Evolutionary conservation across 1,139 yeast genomes (phyloP), one percentile per base, ranked within the genome.

Genomic region (Petasospora fabianii): DNA sequence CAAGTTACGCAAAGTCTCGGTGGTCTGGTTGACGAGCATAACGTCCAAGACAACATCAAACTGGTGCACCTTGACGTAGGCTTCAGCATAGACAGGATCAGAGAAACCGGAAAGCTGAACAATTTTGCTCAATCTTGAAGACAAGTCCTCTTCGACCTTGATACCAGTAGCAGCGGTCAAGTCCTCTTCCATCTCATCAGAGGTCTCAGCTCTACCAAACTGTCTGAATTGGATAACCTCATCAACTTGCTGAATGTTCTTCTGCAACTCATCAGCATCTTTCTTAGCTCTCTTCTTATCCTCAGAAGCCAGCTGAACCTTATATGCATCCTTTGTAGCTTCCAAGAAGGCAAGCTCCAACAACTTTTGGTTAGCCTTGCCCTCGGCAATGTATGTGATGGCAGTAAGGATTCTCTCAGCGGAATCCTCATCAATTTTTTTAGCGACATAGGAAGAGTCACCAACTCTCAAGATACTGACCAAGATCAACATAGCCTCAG

Each of bases 71-170:
- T 86, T 86, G 51, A 94, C 86, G 57, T 84, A 86, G 0, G 97
- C 98, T 65, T 94, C 99, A 5, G 96, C 97, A 59, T 94, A 94
- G 29, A 94, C 95, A 18, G 98, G 96, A 61, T 94, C 99, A 1
- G 96, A 85, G 64, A 88, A 94, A 27, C 99, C 99, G 22, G 98
- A 92, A 50, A 94, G 76, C 61, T 87, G 97, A 40, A 88, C 81
- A 54, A 94, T 86, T 62, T 86, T 87, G 61, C 80, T 84, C 57
- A 94, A 75, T 64, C 87, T 83, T 1, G 97, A 87, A 18, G 79
- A 71, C 53, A 75, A 71, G 52, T 74, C 78, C 56, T 80, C 86
- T 65, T 75, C 64, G 64, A 71, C 41, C 30, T 69, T 65, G 24
- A 71, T 64, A 42, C 76, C 77, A 28, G 71, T 65, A 31, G 75